Conservation (phyloP, 495 filamentous ascomycete genomes). For the Xylaria bambusicola region DNA sequence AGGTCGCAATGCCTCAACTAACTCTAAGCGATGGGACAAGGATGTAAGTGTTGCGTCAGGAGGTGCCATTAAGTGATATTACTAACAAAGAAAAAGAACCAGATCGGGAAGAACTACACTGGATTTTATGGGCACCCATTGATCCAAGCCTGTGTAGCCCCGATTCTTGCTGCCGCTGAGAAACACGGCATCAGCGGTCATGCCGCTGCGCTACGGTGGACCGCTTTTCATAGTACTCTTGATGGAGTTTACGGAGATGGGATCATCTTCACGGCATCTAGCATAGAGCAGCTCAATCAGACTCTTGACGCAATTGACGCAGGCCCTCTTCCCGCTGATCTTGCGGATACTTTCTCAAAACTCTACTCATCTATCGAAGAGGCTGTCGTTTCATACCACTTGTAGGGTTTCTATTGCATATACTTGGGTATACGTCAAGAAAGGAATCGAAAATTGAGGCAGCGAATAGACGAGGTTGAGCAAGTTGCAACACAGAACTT, state of each 20-base stretch:
- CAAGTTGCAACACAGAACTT: no score
- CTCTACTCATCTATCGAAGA: constrained; percentile 45
- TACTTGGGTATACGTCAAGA: background rate
- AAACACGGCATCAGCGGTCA: constrained; percentile 36
- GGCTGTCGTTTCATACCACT: constrained; percentile 22
- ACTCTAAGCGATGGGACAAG: constrained; percentile 17
- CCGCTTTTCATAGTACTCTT: constrained; percentile 37
- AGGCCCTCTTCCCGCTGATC: constrained; percentile 54
- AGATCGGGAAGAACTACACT: constrained; percentile 22
- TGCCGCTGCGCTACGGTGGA: constrained; percentile 45
- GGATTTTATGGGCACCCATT: constrained; percentile 20
- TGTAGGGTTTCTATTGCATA: constrained; percentile 8
- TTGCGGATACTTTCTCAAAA: constrained; percentile 50
- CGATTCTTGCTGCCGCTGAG: constrained; percentile 16
- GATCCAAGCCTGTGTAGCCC: constrained; percentile 21
- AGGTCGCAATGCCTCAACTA: constrained; percentile 16
- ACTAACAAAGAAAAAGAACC: constrained; percentile 18
- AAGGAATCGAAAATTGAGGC: no score
- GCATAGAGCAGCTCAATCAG: constrained; percentile 49
- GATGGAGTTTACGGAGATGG: constrained; percentile 37
- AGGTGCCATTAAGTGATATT: background rate
- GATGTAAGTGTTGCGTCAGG: constrained; percentile 11
- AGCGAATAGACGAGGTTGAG: no score
- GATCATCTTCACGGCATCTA: constrained; percentile 58
- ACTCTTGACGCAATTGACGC: constrained; percentile 60